Conservation (phyloP, 2,329 filamentous ascomycete species). For the Fonsecaea pedrosoi region DNA sequence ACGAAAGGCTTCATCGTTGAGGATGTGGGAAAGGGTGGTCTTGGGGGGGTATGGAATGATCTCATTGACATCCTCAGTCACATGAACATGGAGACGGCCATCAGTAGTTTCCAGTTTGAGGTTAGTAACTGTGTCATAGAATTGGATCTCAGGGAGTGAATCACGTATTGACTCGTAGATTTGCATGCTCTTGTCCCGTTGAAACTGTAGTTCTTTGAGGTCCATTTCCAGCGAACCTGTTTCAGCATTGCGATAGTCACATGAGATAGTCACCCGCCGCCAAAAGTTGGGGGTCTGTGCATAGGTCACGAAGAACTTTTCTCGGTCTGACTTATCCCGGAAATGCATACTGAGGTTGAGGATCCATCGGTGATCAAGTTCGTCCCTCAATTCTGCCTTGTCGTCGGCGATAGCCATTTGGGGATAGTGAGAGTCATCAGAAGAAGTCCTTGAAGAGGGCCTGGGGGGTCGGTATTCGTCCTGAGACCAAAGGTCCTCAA, state of each 20-base stretch:
- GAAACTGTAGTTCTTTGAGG: constrained; percentile 76
- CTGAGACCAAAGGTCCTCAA: constrained; percentile 31
- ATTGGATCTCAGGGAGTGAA: constrained; percentile 90
- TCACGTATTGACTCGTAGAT: constrained; percentile 96
- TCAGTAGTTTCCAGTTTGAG: constrained; percentile 89
- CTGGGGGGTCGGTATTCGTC: constrained; percentile 42
- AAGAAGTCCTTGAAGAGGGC: constrained; percentile 56
- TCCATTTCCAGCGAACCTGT: constrained; percentile 85
- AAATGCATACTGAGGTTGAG: constrained; percentile 99
- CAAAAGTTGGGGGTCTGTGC: constrained; percentile 79
- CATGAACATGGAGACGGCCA: constrained; percentile 89
- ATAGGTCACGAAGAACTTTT: constrained; percentile 98
- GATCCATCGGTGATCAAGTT: constrained; percentile 90
- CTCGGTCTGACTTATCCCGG: constrained; percentile 85
- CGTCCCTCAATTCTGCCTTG: constrained; percentile 67
- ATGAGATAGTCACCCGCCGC: constrained; percentile 88
- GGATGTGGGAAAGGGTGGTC: constrained; percentile 71
- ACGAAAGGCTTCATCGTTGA: constrained; percentile 60
- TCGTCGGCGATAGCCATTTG: constrained; percentile 45
- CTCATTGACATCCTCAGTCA: constrained; percentile 96
- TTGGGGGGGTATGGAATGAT: constrained; percentile 84
- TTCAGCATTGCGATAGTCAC: constrained; percentile 85
- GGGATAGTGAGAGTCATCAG: constrained; percentile 35
- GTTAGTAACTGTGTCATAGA: constrained; percentile 95
- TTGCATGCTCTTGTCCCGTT: constrained; percentile 88